Evolutionary conservation across 2,329 filamentous ascomycete genomes (phyloP), one percentile per base, ranked within the genome.

Genomic region (Fusarium duplospermum): DNA sequence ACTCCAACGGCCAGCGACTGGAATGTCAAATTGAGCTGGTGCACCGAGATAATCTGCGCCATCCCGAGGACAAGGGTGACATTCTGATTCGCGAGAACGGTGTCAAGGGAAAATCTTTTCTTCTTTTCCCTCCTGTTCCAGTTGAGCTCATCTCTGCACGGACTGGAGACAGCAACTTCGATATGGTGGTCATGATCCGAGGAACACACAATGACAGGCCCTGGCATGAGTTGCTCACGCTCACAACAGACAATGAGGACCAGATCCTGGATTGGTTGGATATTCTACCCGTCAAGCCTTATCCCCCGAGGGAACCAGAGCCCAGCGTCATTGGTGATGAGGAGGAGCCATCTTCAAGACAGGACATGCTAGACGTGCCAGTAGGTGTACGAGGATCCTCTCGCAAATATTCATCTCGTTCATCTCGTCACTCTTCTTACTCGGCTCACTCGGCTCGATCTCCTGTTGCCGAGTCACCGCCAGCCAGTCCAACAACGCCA

Each of bases 61-160:
- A 90, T 58, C 87, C 89, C 38, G 89, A 89, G 4, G 89, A 92
- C 71, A 86, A 89, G 58, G 95, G 96, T 8, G 96, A 99, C 81
- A 81, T 99, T n/a, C 89, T 99, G 24, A 93, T 99, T 66, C 95
- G 96, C 75, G 95, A 98, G 82, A 91, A 95, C n/a, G 94, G 95
- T 52, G 89, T 90, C 62, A 88, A 89, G 7, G 91, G 93, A 16
- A 90, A 91, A 62, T 86, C 87, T 31, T 98, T 94, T 91, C 88
- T 99, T 6, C 88, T 99, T 0, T 98, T 99, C 78, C 93, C 95
- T n/a, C 96, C 96, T 1, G 87, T 98, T n/a, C 87, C 92, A 20
- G 87, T 90, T 72, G 87, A 88, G 38, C 88, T 90, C 69, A 88
- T 97, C 22, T 98, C 96, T 14, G 94, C 95, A 59, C 91, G 96